Conservation (phyloP, 2,329 filamentous ascomycete species). For the Cladophialophora psammophila region DNA sequence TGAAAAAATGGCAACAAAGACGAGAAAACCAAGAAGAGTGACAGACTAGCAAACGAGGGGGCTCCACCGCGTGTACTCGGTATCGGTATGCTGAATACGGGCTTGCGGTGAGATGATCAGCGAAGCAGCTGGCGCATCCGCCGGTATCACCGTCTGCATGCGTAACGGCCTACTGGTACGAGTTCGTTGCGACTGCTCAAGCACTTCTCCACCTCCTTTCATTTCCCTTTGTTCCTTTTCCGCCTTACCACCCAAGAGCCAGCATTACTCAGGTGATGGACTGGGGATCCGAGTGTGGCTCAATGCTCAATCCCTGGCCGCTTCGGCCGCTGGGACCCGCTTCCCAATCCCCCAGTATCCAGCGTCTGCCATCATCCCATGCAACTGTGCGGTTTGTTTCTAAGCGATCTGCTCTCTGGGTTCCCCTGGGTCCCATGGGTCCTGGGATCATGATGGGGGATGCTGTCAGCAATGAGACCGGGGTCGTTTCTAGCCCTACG, state of each 20-base stretch:
- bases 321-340: neutral
- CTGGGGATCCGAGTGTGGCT: conserved; percentile 14
- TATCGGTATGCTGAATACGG: conserved; percentile 9
- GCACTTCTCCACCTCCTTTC: conserved; percentile 19
- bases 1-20: neutral
- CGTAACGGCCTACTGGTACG: conserved; percentile 28
- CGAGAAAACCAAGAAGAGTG: conserved; percentile 3
- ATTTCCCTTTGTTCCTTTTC: conserved; percentile 6
- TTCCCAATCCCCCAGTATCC: neutral
- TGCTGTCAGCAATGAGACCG: conserved; percentile 31
- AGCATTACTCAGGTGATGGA: neutral
- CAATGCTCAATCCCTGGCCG: conserved; percentile 7
- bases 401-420: conserved; percentile 12
- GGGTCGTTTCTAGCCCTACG: conserved; percentile 34
- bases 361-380: conserved; percentile 1
- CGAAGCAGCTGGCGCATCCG: conserved; percentile 12
- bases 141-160: conserved; percentile 33
- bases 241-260: conserved; percentile 2
- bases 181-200: neutral
- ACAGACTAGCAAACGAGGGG: conserved; percentile 21
- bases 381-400: neutral
- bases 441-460: conserved; percentile 16
- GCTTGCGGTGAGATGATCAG: conserved; percentile 23
- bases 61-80: conserved; percentile 4
- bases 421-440: conserved; percentile 9